A percentile compares a stretch with the other conserved stretches of the same genome.
These are phyloP conservation scores for Juncus inflexus DNA, from an alignment of 176 grass and related monocot genomes.

Conservation along the genomic window DNA sequence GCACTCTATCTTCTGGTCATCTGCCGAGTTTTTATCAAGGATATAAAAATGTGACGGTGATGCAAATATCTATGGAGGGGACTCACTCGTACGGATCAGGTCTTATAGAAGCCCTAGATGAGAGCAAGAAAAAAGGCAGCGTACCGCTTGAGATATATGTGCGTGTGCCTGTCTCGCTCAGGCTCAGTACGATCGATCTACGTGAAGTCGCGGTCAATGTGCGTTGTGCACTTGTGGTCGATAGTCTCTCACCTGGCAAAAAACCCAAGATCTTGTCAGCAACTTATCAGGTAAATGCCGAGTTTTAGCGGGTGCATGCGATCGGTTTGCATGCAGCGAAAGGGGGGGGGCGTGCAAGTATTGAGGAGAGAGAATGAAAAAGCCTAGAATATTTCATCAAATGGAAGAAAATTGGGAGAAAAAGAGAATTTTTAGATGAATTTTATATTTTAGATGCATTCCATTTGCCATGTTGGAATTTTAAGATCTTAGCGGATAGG, in stretches of 20 bases:
- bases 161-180: slow-evolving; percentile 47
- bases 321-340: too few relatives aligned
- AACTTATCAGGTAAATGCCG: slow-evolving; percentile 48
- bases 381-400: too few relatives aligned
- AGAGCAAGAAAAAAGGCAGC: slow-evolving; percentile 47
- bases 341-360: too few relatives aligned
- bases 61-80: slow-evolving; percentile 66
- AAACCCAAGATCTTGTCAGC: slow-evolving; percentile 59
- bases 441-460: too few relatives aligned
- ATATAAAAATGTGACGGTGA: slow-evolving; percentile 58
- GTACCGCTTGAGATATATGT: slow-evolving; percentile 67
- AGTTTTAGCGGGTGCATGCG: slow-evolving; percentile 27
- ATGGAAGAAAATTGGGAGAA: too few relatives aligned
- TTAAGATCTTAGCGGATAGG: too few relatives aligned
- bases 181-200: slow-evolving; percentile 7
- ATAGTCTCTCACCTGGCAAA: slow-evolving; percentile 66
- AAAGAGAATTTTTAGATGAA: too few relatives aligned
- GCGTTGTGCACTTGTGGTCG: slow-evolving; percentile 63
- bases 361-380: too few relatives aligned
- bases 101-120: slow-evolving; percentile 52
- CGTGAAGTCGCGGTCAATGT: slow-evolving; percentile 44
- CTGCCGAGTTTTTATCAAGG: slow-evolving; percentile 72
- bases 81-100: slow-evolving; percentile 32
- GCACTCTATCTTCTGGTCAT: slow-evolving; percentile 47
- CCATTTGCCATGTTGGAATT: too few relatives aligned